Evolutionary conservation across 2,329 filamentous ascomycete species (phyloP).

Genomic region (Curvularia hawaiiensis): DNA sequence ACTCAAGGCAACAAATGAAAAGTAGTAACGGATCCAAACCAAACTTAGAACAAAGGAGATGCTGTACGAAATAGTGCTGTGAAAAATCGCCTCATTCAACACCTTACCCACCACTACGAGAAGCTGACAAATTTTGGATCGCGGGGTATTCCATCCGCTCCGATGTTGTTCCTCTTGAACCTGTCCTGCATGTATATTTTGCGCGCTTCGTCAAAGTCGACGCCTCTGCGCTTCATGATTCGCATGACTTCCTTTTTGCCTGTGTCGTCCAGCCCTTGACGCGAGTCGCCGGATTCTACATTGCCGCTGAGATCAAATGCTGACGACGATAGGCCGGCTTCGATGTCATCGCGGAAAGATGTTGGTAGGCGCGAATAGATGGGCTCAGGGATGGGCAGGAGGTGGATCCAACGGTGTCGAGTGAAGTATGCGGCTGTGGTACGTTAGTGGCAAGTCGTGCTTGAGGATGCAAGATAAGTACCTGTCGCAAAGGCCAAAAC

Average conservation of each 20-base stretch:
- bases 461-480: slow-evolving; percentile 45
- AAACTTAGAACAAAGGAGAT: slow-evolving; percentile 15
- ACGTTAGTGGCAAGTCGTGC: slow-evolving; percentile 20
- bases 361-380: slow-evolving; percentile 79
- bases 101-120: slow-evolving; percentile 50
- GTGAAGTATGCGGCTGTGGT: slow-evolving; percentile 75
- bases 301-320: slow-evolving; percentile 86
- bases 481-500: slow-evolving; percentile 73
- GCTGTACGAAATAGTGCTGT: slow-evolving; percentile 2
- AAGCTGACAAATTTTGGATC: slow-evolving; percentile 98
- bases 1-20: slow-evolving; percentile 17
- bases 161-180: slow-evolving; percentile 88
- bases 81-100: background rate
- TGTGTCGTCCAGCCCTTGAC: slow-evolving; percentile 78
- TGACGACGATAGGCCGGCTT: slow-evolving; percentile 80
- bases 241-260: slow-evolving; percentile 82
- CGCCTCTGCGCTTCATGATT: slow-evolving; percentile 85
- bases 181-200: slow-evolving; percentile 82
- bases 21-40: slow-evolving; percentile 2
- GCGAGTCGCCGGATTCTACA: slow-evolving; percentile 75
- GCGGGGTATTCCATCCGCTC: slow-evolving; percentile 80
- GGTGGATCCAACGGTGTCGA: slow-evolving; percentile 75
- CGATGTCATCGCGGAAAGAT: slow-evolving; percentile 82
- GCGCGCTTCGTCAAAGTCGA: slow-evolving; percentile 90
- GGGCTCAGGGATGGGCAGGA: slow-evolving; percentile 66